Base-by-base conservation (phyloP, 192 early-diverging fungal species). In the Lobulomyces angularis region DNA sequence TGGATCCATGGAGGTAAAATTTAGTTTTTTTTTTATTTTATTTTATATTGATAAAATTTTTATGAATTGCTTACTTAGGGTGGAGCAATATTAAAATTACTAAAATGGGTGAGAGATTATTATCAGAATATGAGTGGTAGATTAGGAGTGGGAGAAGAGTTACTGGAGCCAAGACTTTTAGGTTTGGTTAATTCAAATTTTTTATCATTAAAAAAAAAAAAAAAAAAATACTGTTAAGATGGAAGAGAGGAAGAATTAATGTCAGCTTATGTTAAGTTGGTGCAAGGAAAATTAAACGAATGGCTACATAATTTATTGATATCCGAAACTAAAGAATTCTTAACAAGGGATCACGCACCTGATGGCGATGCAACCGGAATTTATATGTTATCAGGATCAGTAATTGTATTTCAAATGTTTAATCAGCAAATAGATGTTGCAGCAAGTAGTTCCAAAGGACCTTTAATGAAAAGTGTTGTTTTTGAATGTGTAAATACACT, bases 391-490 rank as follows among this genome's bases (percentile, higher is more conserved):
- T 63, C 83, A 9, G 83, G 80, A 3, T 80, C 88, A 0, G 81
- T 86, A 25, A 79, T 88, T 35, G 66, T 97, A 55, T 98, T 97
- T 64, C 86, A 96, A 61, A 96, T 98, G 69, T 79, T 98, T 38
- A 94, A 93, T 56, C 89, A 98, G 65, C 91, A 98, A 61, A 74
- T 98, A 14, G 85, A 89, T 45, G 58, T 98, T 18, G 90, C 88
- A 0, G 67, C 69, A 9, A 71, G 80, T 27, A 81, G 88, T 1
- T 82, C 82, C 27, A 77, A 88, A n/a, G 88, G 82, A n/a, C 84
- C 81, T 41, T 65, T 98, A 25, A 65, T 95, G 21, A 85, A 75
- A 56, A 80, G 95, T 51, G 84, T 98, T 5, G 55, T 96, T 88
- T 58, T 62, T 71, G 39, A 69, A 72, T 38, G 69, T 87, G 28